Conservation (phyloP, 1,284 basidiomycete genomes). For the Moesziomyces aphidis region DNA sequence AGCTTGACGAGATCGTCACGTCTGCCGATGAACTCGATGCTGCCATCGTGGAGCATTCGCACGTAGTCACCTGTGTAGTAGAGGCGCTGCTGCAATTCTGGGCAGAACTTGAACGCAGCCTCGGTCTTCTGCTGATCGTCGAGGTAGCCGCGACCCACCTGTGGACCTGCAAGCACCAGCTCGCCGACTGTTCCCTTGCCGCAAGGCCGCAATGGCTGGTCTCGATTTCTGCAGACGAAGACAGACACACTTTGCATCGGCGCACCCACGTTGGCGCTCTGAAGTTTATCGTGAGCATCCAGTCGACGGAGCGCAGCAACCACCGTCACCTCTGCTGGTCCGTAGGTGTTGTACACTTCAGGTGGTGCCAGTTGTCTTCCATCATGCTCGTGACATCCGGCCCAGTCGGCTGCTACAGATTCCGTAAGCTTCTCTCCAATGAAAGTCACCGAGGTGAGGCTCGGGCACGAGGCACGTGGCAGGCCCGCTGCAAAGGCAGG, state of each 20-base stretch:
- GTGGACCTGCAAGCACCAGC: constrained; percentile 36
- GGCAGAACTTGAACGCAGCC: constrained; percentile 4
- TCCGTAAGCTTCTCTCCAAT: constrained; percentile 61
- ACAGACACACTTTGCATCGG: constrained; percentile 50
- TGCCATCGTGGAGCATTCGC: constrained; percentile 51
- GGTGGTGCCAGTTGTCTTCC: neutral
- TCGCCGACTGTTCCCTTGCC: constrained; percentile 56
- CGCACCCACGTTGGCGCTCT: constrained; percentile 57
- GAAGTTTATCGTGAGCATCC: constrained; percentile 24
- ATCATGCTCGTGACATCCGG: constrained; percentile 9
- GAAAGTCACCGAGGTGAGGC: constrained; percentile 49
- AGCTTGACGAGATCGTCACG: constrained; percentile 62
- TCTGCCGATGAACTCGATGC: constrained; percentile 60
- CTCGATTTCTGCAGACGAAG: constrained; percentile 38
- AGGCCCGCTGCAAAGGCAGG: constrained; percentile 57
- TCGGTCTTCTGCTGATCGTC: constrained; percentile 17
- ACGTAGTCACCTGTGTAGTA: constrained; percentile 49
- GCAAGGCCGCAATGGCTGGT: constrained; percentile 14
- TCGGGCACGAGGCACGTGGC: constrained; percentile 34
- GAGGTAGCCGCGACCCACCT: constrained; percentile 30
- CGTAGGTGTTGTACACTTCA: constrained; percentile 38
- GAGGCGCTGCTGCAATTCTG: constrained; percentile 9
- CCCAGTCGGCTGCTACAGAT: constrained; percentile 55
- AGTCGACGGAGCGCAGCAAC: constrained; percentile 27
- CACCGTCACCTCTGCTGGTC: constrained; percentile 39